Percentiles rank a stretch among this genome's conserved stretches.
These are phyloP conservation scores for Cercospora citrullina DNA, from an alignment of 2,329 filamentous ascomycete species.

Conservation along the genomic window DNA sequence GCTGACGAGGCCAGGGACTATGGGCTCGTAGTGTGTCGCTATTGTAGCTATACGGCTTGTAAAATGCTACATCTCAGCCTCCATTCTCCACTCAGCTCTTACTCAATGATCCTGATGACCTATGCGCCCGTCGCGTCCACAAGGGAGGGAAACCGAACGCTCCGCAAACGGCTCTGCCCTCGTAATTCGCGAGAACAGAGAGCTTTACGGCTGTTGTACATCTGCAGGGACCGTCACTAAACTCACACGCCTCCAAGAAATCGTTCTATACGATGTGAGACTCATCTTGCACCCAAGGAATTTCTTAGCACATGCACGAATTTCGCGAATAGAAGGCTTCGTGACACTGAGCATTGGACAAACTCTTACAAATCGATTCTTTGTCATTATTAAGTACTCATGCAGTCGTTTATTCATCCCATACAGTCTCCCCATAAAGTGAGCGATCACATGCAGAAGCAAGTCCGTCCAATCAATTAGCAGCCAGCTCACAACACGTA, in stretches of 20 bases:
- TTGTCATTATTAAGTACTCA: not conserved
- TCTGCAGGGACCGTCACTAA: too few relatives aligned
- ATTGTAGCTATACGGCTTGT: constrained; percentile 10
- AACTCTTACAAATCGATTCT: not conserved
- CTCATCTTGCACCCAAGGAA: not conserved
- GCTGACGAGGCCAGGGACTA: not conserved
- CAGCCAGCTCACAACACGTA: not conserved
- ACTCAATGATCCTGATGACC: not conserved
- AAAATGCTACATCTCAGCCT: not conserved
- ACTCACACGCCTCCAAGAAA: too few relatives aligned
- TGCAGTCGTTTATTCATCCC: not conserved
- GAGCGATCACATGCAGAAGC: not conserved
- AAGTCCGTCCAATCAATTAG: not conserved
- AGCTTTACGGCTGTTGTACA: not conserved
- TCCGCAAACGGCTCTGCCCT: too few relatives aligned
- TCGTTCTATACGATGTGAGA: too few relatives aligned
- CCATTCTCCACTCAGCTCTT: not conserved
- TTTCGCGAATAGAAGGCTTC: not conserved
- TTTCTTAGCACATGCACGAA: not conserved
- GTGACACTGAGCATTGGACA: not conserved
- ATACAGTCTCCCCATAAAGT: not conserved
- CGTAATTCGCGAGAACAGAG: not conserved
- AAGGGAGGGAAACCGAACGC: not conserved
- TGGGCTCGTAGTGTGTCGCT: constrained; percentile 1
- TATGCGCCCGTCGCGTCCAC: not conserved